Percentiles rank a stretch among this genome's conserved stretches.
Evolutionary conservation across 352 stramenopile genomes (phyloP).

Genomic region (Globisporangium splendens): DNA sequence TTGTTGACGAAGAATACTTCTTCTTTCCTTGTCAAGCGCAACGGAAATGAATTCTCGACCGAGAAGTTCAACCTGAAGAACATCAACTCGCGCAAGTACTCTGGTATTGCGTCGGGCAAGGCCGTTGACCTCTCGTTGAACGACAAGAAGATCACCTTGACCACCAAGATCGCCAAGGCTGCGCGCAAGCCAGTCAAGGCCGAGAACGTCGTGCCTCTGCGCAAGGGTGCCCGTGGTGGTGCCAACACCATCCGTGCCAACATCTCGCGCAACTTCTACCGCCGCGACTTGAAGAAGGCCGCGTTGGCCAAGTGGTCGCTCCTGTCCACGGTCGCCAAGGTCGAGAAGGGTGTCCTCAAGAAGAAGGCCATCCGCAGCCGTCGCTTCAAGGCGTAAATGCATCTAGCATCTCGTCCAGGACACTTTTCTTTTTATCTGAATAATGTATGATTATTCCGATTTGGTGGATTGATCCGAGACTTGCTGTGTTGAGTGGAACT

Average conservation of each 20-base stretch:
- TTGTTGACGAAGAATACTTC: constrained; percentile 95
- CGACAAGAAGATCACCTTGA: constrained; percentile 86
- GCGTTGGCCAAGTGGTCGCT: constrained; percentile 84
- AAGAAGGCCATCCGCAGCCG: constrained; percentile 83
- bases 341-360: constrained; percentile 86
- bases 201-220: constrained; percentile 70
- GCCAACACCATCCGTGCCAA: constrained; percentile 86
- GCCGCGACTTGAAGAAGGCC: constrained; percentile 81
- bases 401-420: not conserved
- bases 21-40: constrained; percentile 95
- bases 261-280: constrained; percentile 89
- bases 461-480: constrained; percentile 3
- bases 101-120: constrained; percentile 92
- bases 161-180: constrained; percentile 80
- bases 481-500: constrained; percentile 9
- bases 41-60: constrained; percentile 86
- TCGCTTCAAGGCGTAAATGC: constrained; percentile 73
- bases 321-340: constrained; percentile 83
- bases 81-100: constrained; percentile 96
- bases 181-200: constrained; percentile 67
- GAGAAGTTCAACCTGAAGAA: constrained; percentile 96
- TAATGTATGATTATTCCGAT: constrained; percentile 8
- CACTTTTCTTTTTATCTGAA: not conserved
- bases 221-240: constrained; percentile 79
- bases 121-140: constrained; percentile 87